These are phyloP conservation scores for Venturia effusa DNA, from an alignment of 2,329 filamentous ascomycete genomes.

Conservation along the genomic window DNA sequence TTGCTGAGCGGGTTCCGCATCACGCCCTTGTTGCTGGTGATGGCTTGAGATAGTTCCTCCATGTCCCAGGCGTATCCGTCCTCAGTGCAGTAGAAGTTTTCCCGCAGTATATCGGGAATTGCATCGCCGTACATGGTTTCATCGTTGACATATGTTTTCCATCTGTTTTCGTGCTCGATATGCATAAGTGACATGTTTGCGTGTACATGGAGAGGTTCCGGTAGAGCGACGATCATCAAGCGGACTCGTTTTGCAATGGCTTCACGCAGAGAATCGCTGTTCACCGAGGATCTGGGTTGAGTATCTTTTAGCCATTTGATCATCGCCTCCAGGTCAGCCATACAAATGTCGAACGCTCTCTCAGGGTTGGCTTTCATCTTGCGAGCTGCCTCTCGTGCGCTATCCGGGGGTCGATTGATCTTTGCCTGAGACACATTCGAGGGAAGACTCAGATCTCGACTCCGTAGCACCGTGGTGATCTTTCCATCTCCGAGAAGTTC, in stretches of 20 bases:
- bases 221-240: constrained; percentile 8
- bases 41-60: constrained; percentile 15
- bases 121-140: constrained; percentile 13
- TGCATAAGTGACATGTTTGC: constrained; percentile 10
- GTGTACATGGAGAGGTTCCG: constrained; percentile 7
- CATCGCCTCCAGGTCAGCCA: constrained; percentile 10
- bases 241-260: constrained; percentile 9
- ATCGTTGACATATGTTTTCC: constrained; percentile 13
- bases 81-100: constrained; percentile 13
- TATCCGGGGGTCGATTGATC: not conserved
- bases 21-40: constrained; percentile 17
- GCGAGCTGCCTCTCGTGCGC: constrained; percentile 1
- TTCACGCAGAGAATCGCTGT: constrained; percentile 10
- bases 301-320: not conserved
- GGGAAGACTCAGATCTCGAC: not conserved
- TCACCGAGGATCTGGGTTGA: not conserved
- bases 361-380: constrained; percentile 4
- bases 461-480: constrained; percentile 1
- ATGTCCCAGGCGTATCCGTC: constrained; percentile 15
- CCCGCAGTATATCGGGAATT: constrained; percentile 11
- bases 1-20: constrained; percentile 23
- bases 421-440: not conserved
- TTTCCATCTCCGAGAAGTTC: not conserved
- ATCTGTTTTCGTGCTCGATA: constrained; percentile 11
- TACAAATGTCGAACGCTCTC: not conserved